phyloP scores from a whole-genome alignment of 768 basidiomycete species.

The Auriscalpium microsporum region DNA sequence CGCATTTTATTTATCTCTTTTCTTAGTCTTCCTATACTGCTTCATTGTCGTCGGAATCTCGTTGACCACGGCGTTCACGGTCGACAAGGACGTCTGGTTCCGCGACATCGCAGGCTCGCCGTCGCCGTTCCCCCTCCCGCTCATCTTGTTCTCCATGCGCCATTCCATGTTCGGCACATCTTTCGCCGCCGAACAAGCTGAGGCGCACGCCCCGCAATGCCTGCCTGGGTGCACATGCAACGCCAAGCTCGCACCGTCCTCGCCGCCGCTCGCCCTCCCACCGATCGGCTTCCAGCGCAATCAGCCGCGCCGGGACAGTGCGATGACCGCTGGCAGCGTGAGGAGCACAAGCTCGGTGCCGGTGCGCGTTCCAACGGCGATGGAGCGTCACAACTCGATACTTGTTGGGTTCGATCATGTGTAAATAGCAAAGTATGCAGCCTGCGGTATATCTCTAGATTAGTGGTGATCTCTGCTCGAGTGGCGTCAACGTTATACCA shows the following conservation, averaged over 20 bases:
- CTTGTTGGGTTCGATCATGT: constrained; percentile 10
- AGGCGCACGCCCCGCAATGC: constrained; percentile 3
- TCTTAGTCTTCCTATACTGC: constrained; percentile 8
- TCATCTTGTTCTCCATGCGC: constrained; percentile 2
- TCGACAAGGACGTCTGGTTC: constrained; percentile 17
- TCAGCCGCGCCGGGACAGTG: not conserved
- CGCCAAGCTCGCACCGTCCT: constrained; percentile 11
- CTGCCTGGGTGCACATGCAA: constrained; percentile 11
- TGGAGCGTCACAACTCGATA: constrained; percentile 15
- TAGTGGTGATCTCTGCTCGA: not conserved
- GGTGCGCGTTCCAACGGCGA: constrained; percentile 12
- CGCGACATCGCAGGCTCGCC: constrained; percentile 14
- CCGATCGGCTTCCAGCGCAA: constrained; percentile 2
- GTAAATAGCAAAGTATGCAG: not conserved
- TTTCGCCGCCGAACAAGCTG: not conserved
- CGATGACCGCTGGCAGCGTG: not conserved
- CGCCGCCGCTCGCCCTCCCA: constrained; percentile 7
- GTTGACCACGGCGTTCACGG: constrained; percentile 6
- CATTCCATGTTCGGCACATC: constrained; percentile 1
- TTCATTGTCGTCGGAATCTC: constrained; percentile 2
- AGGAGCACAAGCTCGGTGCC: constrained; percentile 5
- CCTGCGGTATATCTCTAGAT: not conserved
- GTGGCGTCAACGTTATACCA: not conserved
- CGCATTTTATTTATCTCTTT: not conserved
- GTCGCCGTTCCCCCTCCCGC: constrained; percentile 11